Conservation (phyloP, 2,329 filamentous ascomycete genomes). For the Ascomycota sp. region DNA sequence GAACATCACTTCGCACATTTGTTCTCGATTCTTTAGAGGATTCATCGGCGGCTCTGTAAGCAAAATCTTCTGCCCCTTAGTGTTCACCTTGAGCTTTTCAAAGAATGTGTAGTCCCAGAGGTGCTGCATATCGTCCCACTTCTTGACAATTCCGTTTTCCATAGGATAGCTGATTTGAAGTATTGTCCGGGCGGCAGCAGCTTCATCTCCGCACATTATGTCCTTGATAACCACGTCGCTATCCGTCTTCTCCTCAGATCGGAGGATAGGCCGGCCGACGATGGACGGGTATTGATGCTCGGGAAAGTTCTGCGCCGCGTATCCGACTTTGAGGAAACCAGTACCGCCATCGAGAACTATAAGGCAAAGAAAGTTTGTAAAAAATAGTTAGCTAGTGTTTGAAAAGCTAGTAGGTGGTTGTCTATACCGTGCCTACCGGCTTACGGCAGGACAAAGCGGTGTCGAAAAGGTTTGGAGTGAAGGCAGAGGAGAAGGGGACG, state of each 20-base stretch:
- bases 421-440: too few species aligned
- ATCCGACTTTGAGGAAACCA: slow-evolving; percentile 98
- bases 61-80: slow-evolving; percentile 85
- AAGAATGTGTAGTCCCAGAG: slow-evolving; percentile 98
- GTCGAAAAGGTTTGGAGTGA: neutral
- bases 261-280: slow-evolving; percentile 89
- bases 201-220: slow-evolving; percentile 99
- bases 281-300: slow-evolving; percentile 98
- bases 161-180: slow-evolving; percentile 98
- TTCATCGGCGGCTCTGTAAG: slow-evolving; percentile 97
- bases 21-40: slow-evolving; percentile 84
- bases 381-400: too few species aligned
- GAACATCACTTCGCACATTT: slow-evolving; percentile 99
- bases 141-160: slow-evolving; percentile 99
- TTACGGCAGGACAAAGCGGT: too few species aligned
- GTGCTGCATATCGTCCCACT: slow-evolving; percentile 99
- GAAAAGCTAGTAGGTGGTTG: too few species aligned
- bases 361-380: slow-evolving; percentile 1
- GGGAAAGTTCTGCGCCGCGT: slow-evolving; percentile 97
- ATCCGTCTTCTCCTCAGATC: slow-evolving; percentile 66
- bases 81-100: slow-evolving; percentile 89
- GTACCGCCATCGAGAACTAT: slow-evolving; percentile 97
- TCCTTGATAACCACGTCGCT: slow-evolving; percentile 62
- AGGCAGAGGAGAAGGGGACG: neutral
- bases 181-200: slow-evolving; percentile 86